Conservation (phyloP, 129 eudicot species). For the Arctium minus region DNA sequence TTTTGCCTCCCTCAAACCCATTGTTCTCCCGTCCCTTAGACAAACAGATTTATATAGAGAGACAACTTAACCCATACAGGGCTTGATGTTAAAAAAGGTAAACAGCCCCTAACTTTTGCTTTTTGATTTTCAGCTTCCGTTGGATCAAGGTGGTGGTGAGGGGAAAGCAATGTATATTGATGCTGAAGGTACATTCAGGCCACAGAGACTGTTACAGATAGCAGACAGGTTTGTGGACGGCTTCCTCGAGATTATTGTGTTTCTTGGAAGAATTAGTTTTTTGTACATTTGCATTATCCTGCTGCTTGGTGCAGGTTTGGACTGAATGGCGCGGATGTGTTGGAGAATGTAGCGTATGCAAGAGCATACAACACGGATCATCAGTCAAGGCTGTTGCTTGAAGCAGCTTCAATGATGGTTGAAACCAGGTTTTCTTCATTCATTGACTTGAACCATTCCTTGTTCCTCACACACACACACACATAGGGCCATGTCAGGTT, state of each 20-base stretch:
- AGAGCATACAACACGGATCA: constrained; percentile 96
- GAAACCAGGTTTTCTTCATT: constrained; percentile 61
- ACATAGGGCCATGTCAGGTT: background rate
- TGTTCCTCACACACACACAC: background rate
- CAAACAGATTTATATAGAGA: no score
- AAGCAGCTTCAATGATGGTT: constrained; percentile 99
- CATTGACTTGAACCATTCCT: background rate
- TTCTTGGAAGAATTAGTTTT: background rate
- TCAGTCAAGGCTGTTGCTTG: constrained; percentile 89
- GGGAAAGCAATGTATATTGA: constrained; percentile 99
- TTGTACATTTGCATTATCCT: background rate
- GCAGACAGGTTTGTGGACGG: constrained; percentile 64
- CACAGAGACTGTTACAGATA: constrained; percentile 89
- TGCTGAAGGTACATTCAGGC: constrained; percentile 97
- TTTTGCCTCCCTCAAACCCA: no score
- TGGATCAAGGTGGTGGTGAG: constrained; percentile 98
- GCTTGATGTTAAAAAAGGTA: no score
- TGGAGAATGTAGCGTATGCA: constrained; percentile 97
- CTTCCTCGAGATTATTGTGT: background rate
- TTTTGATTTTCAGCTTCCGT: constrained; percentile 59
- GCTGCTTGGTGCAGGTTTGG: constrained; percentile 61
- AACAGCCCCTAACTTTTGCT: background rate
- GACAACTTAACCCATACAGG: no score
- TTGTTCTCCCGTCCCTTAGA: no score
- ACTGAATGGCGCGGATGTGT: constrained; percentile 80